Percentiles rank a stretch among this genome's conserved stretches.
Evolutionary conservation across 176 grass and related monocot genomes (phyloP).

Genomic region (Pontederia crassipes): DNA sequence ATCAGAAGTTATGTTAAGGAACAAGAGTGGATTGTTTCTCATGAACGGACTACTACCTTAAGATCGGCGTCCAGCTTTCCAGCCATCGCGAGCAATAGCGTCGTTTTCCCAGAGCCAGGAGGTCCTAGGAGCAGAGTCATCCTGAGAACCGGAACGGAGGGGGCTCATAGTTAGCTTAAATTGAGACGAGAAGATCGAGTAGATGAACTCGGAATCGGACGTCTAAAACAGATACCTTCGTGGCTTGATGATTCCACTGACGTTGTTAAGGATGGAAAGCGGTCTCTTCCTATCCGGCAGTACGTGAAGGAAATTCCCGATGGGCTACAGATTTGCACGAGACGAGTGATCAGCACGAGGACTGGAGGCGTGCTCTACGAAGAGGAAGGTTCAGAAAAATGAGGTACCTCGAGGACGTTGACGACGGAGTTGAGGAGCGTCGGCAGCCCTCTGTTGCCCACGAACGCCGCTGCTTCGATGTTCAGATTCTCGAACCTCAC

Average conservation of each 20-base stretch:
- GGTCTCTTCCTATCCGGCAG: slow-evolving; percentile 41
- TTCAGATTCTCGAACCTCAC: slow-evolving; percentile 47
- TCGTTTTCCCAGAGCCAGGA: slow-evolving; percentile 90
- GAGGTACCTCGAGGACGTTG: slow-evolving; percentile 39
- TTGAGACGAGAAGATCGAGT: not conserved
- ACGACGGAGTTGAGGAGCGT: slow-evolving; percentile 45
- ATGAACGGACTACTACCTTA: slow-evolving; percentile 29
- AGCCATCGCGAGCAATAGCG: slow-evolving; percentile 68
- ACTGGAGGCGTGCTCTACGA: not conserved
- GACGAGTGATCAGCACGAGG: not conserved
- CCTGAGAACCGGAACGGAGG: slow-evolving; percentile 29
- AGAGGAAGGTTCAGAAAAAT: slow-evolving; percentile 7
- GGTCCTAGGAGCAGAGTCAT: slow-evolving; percentile 91
- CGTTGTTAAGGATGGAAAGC: slow-evolving; percentile 42
- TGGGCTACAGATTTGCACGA: slow-evolving; percentile 15
- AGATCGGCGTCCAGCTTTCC: slow-evolving; percentile 66
- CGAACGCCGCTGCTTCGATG: slow-evolving; percentile 34
- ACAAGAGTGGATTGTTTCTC: no score
- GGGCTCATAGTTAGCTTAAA: not conserved
- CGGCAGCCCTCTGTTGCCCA: slow-evolving; percentile 45
- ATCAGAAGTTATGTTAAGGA: no score
- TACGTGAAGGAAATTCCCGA: slow-evolving; percentile 29
- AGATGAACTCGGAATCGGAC: not conserved
- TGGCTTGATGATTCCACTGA: slow-evolving; percentile 58
- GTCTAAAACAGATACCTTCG: slow-evolving; percentile 19